Base-by-base conservation (phyloP, 2,329 filamentous ascomycete species). In the Xylaria sp. region DNA sequence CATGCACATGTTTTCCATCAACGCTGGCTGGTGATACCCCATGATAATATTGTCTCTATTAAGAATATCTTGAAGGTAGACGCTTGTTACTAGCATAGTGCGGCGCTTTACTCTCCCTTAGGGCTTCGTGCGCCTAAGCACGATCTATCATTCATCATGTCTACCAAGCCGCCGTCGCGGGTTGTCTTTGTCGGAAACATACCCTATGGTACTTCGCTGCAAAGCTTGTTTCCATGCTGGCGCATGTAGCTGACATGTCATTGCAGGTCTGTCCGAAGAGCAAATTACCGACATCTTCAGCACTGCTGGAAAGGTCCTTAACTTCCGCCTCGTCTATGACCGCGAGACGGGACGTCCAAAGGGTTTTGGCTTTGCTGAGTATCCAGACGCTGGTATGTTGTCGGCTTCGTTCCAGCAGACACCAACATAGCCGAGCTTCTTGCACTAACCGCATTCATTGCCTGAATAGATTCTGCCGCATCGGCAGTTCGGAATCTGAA, bases 341-440 rank as follows among this genome's bases (percentile, higher is more conserved):
- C 92, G 94, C 60, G 95, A 98, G 76, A 97, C 94, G 2, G 94
- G 95, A 47, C 90, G 93, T 63, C 94, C 96, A 0, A 98, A 97
- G 80, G 96, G 96, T 20, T 99, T 97, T 78, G 96, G 96, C 39
- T 99, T 98, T 75, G 92, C 94, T 75, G 95, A 98, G 78, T 99
- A 97, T 77, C 92, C 93, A 62, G 96, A 98, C 77, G 90, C 92
- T 66, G 95, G 97, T 87, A 86, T 39, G 71, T 38, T 13, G 7
- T 36, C 10, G 49, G n/a, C 33, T 17, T 36, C 20, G 22, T 22
- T 51, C 5, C 5, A 25, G 3, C 51, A 7, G 11, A 38, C 39
- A n/a, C 10, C 2, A 20, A 36, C 11, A 5, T 15, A n/a, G 25
- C 17, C 22, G 22, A 4, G 2, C 53, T 50, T 33, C 29, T 50